Evolutionary conservation across 257 asterid genomes (phyloP).

Genomic region (Solanum corneliomulleri): DNA sequence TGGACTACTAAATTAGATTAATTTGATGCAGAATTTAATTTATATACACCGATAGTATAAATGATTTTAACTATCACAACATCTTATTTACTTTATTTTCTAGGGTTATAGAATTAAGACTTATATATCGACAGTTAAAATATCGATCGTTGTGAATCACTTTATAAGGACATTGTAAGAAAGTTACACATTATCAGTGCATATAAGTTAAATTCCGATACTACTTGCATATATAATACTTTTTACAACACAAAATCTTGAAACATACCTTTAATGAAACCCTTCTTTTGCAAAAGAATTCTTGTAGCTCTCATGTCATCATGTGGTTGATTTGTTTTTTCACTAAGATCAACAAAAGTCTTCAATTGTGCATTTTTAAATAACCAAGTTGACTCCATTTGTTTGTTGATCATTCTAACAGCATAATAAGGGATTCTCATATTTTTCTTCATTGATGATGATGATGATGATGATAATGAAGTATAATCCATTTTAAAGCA

Average conservation of each 20-base stretch:
- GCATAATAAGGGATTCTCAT: slow-evolving; percentile 40
- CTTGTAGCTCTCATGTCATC: neutral
- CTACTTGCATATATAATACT: neutral
- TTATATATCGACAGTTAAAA: too few species aligned
- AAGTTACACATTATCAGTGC: neutral
- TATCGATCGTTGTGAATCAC: too few species aligned
- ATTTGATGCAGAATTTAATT: neutral
- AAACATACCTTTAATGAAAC: slow-evolving; percentile 20
- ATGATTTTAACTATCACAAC: neutral
- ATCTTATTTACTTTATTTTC: neutral
- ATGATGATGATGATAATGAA: neutral
- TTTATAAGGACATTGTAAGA: too few species aligned
- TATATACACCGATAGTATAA: neutral
- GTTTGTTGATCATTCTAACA: slow-evolving; percentile 64
- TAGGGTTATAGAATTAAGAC: neutral
- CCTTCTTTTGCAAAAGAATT: slow-evolving; percentile 17
- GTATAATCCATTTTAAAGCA: slow-evolving; percentile 19
- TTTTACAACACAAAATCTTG: neutral
- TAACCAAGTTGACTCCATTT: slow-evolving; percentile 70
- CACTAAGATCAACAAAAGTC: neutral
- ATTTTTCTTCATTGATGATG: neutral
- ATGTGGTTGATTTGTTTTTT: neutral
- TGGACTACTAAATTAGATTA: neutral
- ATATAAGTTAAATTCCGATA: neutral
- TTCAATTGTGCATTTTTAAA: slow-evolving; percentile 35